phyloP scores from a whole-genome alignment of 2,329 filamentous ascomycete genomes.

The Rutstroemia sp. region DNA sequence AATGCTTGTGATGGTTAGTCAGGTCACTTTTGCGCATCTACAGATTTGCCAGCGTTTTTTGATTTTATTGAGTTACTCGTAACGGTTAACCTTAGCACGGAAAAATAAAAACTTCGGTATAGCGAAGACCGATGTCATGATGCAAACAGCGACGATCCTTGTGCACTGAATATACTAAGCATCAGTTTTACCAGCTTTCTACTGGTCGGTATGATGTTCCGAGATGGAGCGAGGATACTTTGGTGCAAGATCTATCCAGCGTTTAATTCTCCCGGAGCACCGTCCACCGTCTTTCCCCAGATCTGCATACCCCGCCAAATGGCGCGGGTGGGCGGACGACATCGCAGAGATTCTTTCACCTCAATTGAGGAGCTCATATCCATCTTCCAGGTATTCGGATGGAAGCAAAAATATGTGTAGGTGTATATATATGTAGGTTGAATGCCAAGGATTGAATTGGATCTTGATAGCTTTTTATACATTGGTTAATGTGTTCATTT shows the following conservation, averaged over 20 bases:
- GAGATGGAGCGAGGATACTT: neutral
- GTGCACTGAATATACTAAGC: neutral
- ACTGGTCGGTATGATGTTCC: neutral
- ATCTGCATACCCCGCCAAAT: conserved; percentile 2
- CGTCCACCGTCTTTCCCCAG: neutral
- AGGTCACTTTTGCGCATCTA: neutral
- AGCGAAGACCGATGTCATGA: conserved; percentile 12
- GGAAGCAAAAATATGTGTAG: neutral
- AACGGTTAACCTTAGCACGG: conserved; percentile 2
- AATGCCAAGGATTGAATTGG: neutral
- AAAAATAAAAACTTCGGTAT: conserved; percentile 16
- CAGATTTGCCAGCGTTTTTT: neutral
- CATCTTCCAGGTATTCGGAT: neutral
- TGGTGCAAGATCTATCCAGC: too few species aligned
- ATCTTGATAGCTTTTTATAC: neutral
- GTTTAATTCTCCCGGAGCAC: neutral
- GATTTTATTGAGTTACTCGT: neutral
- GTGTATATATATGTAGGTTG: neutral
- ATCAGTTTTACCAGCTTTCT: neutral
- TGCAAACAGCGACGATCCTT: conserved; percentile 1
- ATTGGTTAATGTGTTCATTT: neutral
- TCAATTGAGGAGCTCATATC: neutral
- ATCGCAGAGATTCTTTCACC: neutral
- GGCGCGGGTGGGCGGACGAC: neutral
- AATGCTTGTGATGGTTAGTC: neutral